A percentile compares a stretch with the other conserved stretches of the same genome.
phyloP scores from a whole-genome alignment of 164 flowering plant species.

The Piper longum region DNA sequence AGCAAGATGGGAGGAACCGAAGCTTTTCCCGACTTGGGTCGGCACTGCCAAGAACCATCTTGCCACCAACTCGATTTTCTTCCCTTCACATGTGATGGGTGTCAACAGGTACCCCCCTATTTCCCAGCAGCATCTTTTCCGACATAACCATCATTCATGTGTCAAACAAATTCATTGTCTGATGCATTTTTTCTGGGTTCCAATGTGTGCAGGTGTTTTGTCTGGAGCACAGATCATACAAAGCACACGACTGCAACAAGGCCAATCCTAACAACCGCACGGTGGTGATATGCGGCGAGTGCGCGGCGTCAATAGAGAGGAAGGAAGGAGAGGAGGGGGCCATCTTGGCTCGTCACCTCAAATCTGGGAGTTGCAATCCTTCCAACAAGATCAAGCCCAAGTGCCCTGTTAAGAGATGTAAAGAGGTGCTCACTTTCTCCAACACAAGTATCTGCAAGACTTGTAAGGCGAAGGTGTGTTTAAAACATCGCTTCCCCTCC shows the following conservation, averaged over 20 bases:
- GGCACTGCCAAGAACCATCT: slow-evolving; percentile 57
- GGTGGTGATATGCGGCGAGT: slow-evolving; percentile 54
- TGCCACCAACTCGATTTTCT: slow-evolving; percentile 88
- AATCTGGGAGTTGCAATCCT: slow-evolving; percentile 68
- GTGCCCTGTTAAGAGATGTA: slow-evolving; percentile 67
- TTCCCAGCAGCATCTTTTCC: background rate
- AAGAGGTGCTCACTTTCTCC: slow-evolving; percentile 39
- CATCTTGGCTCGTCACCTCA: slow-evolving; percentile 37
- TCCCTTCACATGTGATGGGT: slow-evolving; percentile 66
- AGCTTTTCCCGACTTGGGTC: slow-evolving; percentile 30
- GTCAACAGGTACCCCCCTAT: slow-evolving; percentile 23
- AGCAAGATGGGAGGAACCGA: background rate
- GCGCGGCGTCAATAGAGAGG: slow-evolving; percentile 58
- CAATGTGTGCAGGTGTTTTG: slow-evolving; percentile 46
- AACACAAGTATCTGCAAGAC: slow-evolving; percentile 51
- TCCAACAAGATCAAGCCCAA: slow-evolving; percentile 59
- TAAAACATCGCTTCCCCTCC: slow-evolving; percentile 39
- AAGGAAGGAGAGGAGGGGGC: slow-evolving; percentile 32
- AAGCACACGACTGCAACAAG: slow-evolving; percentile 62
- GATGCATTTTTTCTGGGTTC: background rate
- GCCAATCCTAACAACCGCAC: slow-evolving; percentile 46
- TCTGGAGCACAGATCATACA: slow-evolving; percentile 58
- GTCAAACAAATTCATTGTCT: background rate
- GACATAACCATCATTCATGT: too few relatives aligned
- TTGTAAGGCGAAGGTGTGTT: slow-evolving; percentile 54